Evolutionary conservation across 345 rosid genomes (phyloP).

Genomic region (Eucalyptus marginata): DNA sequence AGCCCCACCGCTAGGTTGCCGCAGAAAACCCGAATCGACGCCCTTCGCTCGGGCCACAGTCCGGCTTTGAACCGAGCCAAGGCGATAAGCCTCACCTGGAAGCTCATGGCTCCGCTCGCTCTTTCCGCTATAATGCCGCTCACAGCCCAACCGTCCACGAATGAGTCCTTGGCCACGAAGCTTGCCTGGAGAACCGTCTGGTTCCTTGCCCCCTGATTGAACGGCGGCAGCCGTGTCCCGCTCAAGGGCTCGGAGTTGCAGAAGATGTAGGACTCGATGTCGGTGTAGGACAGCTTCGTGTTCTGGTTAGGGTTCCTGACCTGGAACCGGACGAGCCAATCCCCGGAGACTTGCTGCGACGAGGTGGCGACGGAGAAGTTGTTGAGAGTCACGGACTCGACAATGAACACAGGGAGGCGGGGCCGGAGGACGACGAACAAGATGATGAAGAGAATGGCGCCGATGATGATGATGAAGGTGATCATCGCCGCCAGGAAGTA

Average conservation of each 20-base stretch:
- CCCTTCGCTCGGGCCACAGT: conserved; percentile 30
- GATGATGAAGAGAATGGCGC: too few species aligned
- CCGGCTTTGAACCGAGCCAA: conserved; percentile 31
- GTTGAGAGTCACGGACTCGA: conserved; percentile 45
- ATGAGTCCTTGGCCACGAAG: conserved; percentile 21
- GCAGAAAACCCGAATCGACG: conserved; percentile 32
- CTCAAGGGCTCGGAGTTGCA: conserved; percentile 14
- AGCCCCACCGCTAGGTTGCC: conserved; percentile 19
- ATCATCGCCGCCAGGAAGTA: conserved; percentile 13
- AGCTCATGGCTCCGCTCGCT: conserved; percentile 21
- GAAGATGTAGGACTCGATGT: neutral
- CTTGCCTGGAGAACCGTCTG: conserved; percentile 13
- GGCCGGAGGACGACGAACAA: too few species aligned
- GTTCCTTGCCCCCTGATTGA: conserved; percentile 35
- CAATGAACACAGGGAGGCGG: conserved; percentile 19
- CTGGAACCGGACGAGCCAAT: conserved; percentile 37
- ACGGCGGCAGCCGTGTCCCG: conserved; percentile 33
- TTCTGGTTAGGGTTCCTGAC: conserved; percentile 69
- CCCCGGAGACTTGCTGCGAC: conserved; percentile 23
- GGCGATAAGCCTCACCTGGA: conserved; percentile 28
- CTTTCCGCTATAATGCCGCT: conserved; percentile 24
- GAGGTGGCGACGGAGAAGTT: conserved; percentile 32
- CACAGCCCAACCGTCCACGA: conserved; percentile 8
- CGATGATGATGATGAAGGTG: conserved; percentile 7
- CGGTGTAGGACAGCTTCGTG: conserved; percentile 27